These are phyloP conservation scores for Ophiostoma ulmi DNA, from an alignment of 2,329 filamentous ascomycete genomes.

Conservation along the genomic window DNA sequence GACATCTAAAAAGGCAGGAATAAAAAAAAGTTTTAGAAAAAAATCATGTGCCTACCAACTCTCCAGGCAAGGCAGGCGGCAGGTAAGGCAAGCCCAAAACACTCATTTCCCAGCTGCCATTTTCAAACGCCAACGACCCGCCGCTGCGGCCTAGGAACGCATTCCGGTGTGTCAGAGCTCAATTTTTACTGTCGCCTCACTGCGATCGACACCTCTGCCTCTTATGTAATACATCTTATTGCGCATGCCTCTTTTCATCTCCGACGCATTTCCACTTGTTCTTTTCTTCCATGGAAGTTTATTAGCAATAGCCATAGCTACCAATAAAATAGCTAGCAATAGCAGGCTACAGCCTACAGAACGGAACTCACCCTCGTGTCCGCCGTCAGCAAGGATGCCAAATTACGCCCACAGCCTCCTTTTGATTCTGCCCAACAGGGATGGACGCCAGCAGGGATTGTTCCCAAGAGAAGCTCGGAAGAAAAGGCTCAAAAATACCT, in stretches of 20 bases:
- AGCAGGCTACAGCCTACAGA: not conserved
- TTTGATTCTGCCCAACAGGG: not conserved
- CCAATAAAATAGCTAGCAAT: not conserved
- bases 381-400: constrained; percentile 6
- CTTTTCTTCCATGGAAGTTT: not conserved
- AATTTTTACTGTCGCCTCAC: not conserved
- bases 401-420: constrained; percentile 10
- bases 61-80: too few species aligned
- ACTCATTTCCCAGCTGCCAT: constrained; percentile 20
- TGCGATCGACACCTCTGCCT: not conserved
- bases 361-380: not conserved
- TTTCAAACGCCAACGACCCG: constrained; percentile 10
- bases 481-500: not conserved
- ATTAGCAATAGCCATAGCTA: not conserved
- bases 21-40: not conserved
- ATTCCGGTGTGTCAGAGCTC: constrained; percentile 20
- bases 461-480: not conserved
- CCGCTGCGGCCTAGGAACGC: constrained; percentile 19
- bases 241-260: constrained; percentile 12
- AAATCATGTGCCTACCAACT: not conserved
- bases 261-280: constrained; percentile 9
- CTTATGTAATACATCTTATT: not conserved
- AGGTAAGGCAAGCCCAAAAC: not conserved
- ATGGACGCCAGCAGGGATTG: not conserved
- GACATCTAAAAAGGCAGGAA: not conserved